These are phyloP conservation scores for Pyrus betulifolia DNA, from an alignment of 306 rosid genomes.

Conservation along the genomic window DNA sequence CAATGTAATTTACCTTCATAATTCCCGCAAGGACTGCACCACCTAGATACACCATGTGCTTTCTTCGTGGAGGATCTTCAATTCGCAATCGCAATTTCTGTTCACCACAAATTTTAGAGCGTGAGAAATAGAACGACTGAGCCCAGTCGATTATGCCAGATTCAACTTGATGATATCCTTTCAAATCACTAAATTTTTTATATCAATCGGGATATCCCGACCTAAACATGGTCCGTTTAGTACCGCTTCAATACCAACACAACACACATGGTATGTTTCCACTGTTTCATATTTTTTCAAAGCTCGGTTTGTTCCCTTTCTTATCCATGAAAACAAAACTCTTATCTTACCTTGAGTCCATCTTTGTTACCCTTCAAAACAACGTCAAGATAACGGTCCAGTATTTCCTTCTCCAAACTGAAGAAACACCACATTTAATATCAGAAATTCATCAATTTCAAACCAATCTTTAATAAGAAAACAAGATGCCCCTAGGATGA, in stretches of 20 bases:
- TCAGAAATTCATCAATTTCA: conserved; percentile 7
- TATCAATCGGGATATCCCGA: not conserved
- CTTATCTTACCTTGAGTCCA: conserved; percentile 71
- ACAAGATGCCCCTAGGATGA: not conserved
- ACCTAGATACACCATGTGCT: conserved; percentile 99
- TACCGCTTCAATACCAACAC: not conserved
- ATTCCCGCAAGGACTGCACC: conserved; percentile 99
- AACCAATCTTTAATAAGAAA: conserved; percentile 9
- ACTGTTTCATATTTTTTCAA: not conserved
- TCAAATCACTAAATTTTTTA: not conserved
- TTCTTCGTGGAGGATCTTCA: conserved; percentile 97
- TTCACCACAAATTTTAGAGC: conserved; percentile 12
- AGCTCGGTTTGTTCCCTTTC: not conserved
- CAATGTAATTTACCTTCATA: conserved; percentile 66
- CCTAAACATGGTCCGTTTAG: not conserved
- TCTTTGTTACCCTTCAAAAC: conserved; percentile 93
- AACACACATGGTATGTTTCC: not conserved
- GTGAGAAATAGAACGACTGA: not conserved
- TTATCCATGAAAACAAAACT: not conserved
- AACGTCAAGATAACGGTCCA: conserved; percentile 86
- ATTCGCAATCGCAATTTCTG: conserved; percentile 89
- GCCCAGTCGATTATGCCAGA: not conserved
- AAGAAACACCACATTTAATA: conserved; percentile 16
- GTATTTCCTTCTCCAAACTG: conserved; percentile 96
- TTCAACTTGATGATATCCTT: not conserved